These are phyloP conservation scores for Waltergamsia citrina DNA, from an alignment of 2,329 filamentous ascomycete species.

Conservation along the genomic window DNA sequence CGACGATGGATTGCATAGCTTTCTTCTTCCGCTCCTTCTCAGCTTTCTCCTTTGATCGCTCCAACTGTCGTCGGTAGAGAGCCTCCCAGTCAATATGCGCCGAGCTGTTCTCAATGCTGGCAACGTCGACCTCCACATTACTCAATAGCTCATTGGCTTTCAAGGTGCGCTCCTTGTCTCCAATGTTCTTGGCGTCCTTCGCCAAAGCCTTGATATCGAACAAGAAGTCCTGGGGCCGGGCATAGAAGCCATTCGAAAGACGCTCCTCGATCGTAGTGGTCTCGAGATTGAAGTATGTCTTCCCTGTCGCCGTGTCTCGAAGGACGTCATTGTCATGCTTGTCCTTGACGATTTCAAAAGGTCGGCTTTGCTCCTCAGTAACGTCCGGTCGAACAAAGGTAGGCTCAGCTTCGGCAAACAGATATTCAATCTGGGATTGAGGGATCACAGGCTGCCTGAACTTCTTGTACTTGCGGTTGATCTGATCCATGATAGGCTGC, in stretches of 20 bases:
- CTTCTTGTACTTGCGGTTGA: conserved; percentile 81
- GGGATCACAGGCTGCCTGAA: conserved; percentile 77
- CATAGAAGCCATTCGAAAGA: conserved; percentile 95
- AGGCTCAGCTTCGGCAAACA: conserved; percentile 77
- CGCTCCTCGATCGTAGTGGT: conserved; percentile 89
- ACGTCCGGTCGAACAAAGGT: conserved; percentile 52
- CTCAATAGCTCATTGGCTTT: conserved; percentile 86
- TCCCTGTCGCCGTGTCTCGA: conserved; percentile 63
- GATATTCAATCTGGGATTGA: conserved; percentile 63
- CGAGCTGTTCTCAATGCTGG: conserved; percentile 61
- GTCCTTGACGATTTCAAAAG: conserved; percentile 73
- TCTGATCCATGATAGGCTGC: conserved; percentile 94
- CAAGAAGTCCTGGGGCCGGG: conserved; percentile 80
- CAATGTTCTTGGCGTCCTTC: conserved; percentile 73
- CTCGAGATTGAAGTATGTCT: conserved; percentile 93
- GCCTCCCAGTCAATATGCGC: conserved; percentile 69
- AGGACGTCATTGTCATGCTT: conserved; percentile 70
- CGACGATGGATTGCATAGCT: conserved; percentile 46
- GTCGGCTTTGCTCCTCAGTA: conserved; percentile 48
- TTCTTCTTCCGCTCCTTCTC: conserved; percentile 55
- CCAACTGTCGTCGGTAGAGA: conserved; percentile 64
- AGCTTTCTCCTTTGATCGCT: conserved; percentile 49
- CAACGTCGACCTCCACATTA: conserved; percentile 91
- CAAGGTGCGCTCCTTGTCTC: conserved; percentile 73
- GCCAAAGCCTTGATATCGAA: conserved; percentile 77